Evolutionary conservation across 1,284 basidiomycete species (phyloP).

Genomic region (Caloboletus inedulis): DNA sequence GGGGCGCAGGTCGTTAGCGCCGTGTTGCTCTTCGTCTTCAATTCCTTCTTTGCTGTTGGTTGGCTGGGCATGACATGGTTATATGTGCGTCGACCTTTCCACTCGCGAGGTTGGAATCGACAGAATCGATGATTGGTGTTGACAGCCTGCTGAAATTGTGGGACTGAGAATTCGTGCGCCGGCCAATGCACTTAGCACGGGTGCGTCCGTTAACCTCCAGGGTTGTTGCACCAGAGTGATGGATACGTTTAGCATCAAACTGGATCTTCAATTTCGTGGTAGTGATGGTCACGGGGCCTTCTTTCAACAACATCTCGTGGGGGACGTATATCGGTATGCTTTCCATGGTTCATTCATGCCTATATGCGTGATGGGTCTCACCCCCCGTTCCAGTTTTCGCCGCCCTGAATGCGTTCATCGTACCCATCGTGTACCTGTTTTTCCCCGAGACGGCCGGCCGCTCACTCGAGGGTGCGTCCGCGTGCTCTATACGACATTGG

Average conservation of each 20-base stretch:
- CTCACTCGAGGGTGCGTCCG: constrained; percentile 50
- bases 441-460: constrained; percentile 69
- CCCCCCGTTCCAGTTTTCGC: constrained; percentile 49
- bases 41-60: constrained; percentile 33
- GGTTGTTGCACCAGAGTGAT: neutral
- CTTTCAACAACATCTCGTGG: constrained; percentile 62
- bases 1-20: constrained; percentile 53
- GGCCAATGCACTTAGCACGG: constrained; percentile 61
- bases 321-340: constrained; percentile 56
- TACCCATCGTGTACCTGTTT: constrained; percentile 60
- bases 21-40: constrained; percentile 32
- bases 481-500: neutral
- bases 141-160: constrained; percentile 62
- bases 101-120: neutral
- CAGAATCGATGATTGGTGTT: neutral
- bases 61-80: constrained; percentile 62
- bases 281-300: constrained; percentile 65
- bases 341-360: neutral
- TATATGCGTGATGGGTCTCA: neutral
- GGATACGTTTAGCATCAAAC: constrained; percentile 38
- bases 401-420: constrained; percentile 55
- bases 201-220: constrained; percentile 24
- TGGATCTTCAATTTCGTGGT: constrained; percentile 67
- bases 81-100: constrained; percentile 42
- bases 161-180: constrained; percentile 61